Evolutionary conservation across 169 alveolate species (phyloP), one percentile per base, ranked within the genome.

Genomic region (Plasmodium inui): DNA sequence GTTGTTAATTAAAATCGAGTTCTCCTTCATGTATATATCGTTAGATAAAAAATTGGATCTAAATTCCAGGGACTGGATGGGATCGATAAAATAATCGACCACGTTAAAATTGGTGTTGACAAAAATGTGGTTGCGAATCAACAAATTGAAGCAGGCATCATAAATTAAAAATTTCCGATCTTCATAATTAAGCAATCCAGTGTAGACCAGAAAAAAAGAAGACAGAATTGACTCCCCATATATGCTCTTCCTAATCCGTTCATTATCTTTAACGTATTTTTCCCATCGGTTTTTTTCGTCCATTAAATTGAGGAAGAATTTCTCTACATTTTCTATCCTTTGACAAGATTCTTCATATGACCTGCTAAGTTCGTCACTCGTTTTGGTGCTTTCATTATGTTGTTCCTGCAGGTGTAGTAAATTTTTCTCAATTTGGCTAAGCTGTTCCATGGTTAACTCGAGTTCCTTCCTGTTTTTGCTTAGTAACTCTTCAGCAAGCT

Each of bases 401-500:
- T 88, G 94, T 84, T 89, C 86, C 72, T 91, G 79, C 67, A 89
- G 39, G 89, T 83, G 88, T 92, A 92, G 39, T 19, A 94, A 78
- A 83, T 95, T 82, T 93, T 93, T 90, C 92, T 95, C 92, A 74
- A 96, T 82, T 74, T 76, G 82, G 67, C 1, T 30, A 28, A 98
- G 96, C 79, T 95, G 95, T 39, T 92, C 88, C 92, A 97, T 97
- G 83, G 97, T 95, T 70, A 96, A 98, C 86, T 97, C 97, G 73
- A 97, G 97, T 94, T 96, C 97, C 28, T 94, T 96, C 26, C 98
- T 97, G 84, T 97, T 98, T 34, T 96, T 97, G 89, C 97, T 97
- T 50, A 97, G 94, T 81, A 98, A 97, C 89, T 98, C 98, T 22
- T 97, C 99, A 1, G 98, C 99, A 14, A 94, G 95, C 17, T 95